Evolutionary conservation across 1,284 basidiomycete genomes (phyloP).

Genomic region (Microbotryum scabiosae): DNA sequence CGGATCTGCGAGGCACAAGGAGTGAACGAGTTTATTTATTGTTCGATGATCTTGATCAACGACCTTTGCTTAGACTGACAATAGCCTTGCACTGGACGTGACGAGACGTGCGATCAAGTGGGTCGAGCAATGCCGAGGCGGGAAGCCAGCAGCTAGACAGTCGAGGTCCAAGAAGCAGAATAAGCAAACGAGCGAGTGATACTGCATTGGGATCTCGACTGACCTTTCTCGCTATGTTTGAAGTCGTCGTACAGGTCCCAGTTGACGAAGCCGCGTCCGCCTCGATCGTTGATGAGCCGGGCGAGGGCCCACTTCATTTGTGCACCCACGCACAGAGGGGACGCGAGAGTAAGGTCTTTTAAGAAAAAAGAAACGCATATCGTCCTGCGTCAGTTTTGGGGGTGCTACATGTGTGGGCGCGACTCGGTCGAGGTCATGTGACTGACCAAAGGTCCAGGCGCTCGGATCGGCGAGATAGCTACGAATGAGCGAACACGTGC

Average conservation of each 20-base stretch:
- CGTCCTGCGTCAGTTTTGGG: too few relatives aligned
- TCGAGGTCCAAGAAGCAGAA: not conserved
- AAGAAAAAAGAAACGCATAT: not conserved
- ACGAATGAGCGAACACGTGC: constrained; percentile 63
- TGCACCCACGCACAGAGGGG: constrained; percentile 67
- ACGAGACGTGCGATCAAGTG: constrained; percentile 63
- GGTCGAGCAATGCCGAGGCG: constrained; percentile 50
- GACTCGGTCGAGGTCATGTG: not conserved
- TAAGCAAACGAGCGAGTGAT: not conserved
- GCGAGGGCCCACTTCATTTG: constrained; percentile 34
- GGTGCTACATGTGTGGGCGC: not conserved
- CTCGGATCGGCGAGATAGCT: constrained; percentile 51
- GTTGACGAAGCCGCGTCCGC: constrained; percentile 28
- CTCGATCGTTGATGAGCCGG: constrained; percentile 27
- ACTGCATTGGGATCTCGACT: not conserved
- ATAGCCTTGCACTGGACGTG: constrained; percentile 47
- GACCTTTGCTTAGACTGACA: not conserved
- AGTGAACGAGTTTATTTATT: not conserved
- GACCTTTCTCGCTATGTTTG: constrained; percentile 18
- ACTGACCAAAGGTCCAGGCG: constrained; percentile 16
- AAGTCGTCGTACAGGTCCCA: constrained; percentile 28
- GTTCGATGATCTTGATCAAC: too few relatives aligned
- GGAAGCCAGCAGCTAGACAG: not conserved
- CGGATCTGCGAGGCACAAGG: constrained; percentile 3
- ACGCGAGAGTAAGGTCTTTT: constrained; percentile 63